Conservation (phyloP, 495 filamentous ascomycete species). For the Rostrohypoxylon terebratum region DNA sequence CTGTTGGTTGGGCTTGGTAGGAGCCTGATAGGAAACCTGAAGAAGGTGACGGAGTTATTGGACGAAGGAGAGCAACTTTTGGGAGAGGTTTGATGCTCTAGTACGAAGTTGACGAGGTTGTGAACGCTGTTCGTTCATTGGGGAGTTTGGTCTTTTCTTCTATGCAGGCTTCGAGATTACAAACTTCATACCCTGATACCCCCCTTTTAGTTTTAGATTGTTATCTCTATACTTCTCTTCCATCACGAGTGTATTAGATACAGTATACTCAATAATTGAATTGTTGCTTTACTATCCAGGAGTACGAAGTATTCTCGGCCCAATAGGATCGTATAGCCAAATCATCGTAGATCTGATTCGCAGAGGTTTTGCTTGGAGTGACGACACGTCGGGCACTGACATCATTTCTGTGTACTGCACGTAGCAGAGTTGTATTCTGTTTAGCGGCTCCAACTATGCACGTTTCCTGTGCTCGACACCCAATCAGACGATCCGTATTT, state of each 20-base stretch:
- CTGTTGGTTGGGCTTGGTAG: slow-evolving; percentile 88
- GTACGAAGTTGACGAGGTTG: not conserved
- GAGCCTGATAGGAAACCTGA: slow-evolving; percentile 86
- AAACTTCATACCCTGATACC: slow-evolving; percentile 41
- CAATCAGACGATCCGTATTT: slow-evolving; percentile 41
- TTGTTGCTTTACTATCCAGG: slow-evolving; percentile 1
- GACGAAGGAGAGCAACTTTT: slow-evolving; percentile 95
- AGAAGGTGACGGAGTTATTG: slow-evolving; percentile 82
- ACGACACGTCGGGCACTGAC: slow-evolving; percentile 31
- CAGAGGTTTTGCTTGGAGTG: not conserved
- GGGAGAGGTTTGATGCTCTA: slow-evolving; percentile 67
- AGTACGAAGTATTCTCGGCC: not conserved
- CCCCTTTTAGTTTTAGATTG: slow-evolving; percentile 37
- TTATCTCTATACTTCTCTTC: slow-evolving; percentile 12
- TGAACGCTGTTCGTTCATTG: slow-evolving; percentile 10
- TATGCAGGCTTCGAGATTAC: slow-evolving; percentile 34
- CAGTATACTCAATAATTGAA: slow-evolving; percentile 13
- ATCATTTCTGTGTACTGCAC: slow-evolving; percentile 30
- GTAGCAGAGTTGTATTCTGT: slow-evolving; percentile 22
- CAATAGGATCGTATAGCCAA: not conserved
- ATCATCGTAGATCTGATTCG: not conserved
- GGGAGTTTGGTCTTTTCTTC: slow-evolving; percentile 37
- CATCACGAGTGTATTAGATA: slow-evolving; percentile 12
- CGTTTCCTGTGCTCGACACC: slow-evolving; percentile 13
- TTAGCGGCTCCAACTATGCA: slow-evolving; percentile 33